Percentiles rank a stretch among this genome's conserved stretches.
Evolutionary conservation across 306 rosid genomes (phyloP).

Genomic region (Quercus rubra): DNA sequence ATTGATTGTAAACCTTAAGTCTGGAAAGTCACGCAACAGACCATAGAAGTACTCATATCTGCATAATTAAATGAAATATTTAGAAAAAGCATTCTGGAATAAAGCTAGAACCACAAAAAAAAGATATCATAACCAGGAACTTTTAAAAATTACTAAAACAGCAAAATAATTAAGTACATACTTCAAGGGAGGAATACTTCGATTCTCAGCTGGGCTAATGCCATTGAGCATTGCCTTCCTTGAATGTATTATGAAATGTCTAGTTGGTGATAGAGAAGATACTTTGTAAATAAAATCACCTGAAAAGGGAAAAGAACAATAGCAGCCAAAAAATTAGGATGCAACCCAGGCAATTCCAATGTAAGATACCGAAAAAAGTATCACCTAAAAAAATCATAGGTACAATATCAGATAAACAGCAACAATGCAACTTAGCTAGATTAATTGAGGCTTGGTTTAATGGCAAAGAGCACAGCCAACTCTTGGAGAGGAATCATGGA

Average conservation of each 20-base stretch:
- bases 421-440: background rate
- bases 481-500: background rate
- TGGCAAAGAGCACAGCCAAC: background rate
- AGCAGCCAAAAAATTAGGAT: conserved; percentile 22
- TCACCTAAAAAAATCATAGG: background rate
- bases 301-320: conserved; percentile 29
- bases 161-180: conserved; percentile 30
- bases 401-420: background rate
- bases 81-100: background rate
- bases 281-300: conserved; percentile 98
- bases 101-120: background rate
- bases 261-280: conserved; percentile 86
- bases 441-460: background rate
- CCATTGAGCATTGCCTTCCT: conserved; percentile 95
- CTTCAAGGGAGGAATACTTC: conserved; percentile 92
- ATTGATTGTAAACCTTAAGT: conserved; percentile 90
- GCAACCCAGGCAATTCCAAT: conserved; percentile 15
- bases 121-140: background rate
- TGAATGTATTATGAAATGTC: conserved; percentile 88
- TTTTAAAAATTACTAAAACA: conserved; percentile 11
- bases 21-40: conserved; percentile 94
- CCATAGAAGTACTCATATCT: conserved; percentile 93
- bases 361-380: background rate
- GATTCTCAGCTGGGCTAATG: conserved; percentile 95
- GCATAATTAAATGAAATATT: conserved; percentile 24